A percentile compares a stretch with the other conserved stretches of the same genome.
Evolutionary conservation across 148 eudicot species (phyloP).

Genomic region (Euryodendron excelsum): DNA sequence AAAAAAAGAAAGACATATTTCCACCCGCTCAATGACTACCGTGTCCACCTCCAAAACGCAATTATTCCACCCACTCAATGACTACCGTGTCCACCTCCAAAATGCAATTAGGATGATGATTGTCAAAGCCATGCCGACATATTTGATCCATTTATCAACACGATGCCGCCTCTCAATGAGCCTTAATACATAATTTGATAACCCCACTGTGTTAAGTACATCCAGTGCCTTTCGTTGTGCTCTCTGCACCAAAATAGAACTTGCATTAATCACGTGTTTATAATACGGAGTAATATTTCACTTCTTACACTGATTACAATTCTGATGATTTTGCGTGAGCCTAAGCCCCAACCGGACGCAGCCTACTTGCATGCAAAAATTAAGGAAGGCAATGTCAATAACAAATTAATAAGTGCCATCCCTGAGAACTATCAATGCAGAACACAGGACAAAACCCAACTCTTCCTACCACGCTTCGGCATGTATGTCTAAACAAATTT

Average conservation of each 20-base stretch:
- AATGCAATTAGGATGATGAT: slow-evolving; percentile 53
- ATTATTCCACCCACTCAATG: background rate
- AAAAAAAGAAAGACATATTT: no score
- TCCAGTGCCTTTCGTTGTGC: slow-evolving; percentile 90
- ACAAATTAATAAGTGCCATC: background rate
- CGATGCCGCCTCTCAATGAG: slow-evolving; percentile 81
- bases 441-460: no score
- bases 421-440: no score
- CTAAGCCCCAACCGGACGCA: background rate
- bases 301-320: background rate
- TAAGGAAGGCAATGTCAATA: background rate
- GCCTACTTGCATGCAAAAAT: background rate
- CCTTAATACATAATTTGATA: slow-evolving; percentile 74
- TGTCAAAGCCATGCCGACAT: slow-evolving; percentile 74
- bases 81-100: slow-evolving; percentile 70
- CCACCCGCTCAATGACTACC: background rate
- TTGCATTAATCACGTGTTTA: background rate
- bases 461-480: background rate
- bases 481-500: background rate
- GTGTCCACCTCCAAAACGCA: no score
- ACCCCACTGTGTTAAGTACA: slow-evolving; percentile 72
- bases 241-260: slow-evolving; percentile 45
- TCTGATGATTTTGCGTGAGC: no score
- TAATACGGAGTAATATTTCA: background rate
- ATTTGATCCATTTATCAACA: slow-evolving; percentile 78